Evolutionary conservation across 306 rosid genomes (phyloP).

Genomic region (Malus orientalis): DNA sequence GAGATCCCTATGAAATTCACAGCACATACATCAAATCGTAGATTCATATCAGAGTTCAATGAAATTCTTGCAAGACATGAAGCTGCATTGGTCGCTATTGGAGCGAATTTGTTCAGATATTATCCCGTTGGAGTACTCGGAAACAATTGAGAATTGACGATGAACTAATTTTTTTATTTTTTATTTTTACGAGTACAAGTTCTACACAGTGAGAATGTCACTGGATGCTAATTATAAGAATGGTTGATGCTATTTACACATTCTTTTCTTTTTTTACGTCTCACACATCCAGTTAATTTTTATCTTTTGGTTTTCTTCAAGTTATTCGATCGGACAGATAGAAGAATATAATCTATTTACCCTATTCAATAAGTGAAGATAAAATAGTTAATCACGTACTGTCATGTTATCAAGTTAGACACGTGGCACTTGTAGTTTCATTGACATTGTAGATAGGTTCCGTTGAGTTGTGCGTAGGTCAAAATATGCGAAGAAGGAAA

Average conservation of each 20-base stretch:
- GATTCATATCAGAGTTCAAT: background rate
- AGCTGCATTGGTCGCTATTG: background rate
- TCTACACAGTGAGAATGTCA: too few species aligned
- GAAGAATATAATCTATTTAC: too few species aligned
- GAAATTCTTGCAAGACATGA: background rate
- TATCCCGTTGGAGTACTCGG: background rate
- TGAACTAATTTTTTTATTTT: background rate
- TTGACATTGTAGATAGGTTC: too few species aligned
- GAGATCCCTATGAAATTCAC: background rate
- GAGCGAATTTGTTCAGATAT: background rate
- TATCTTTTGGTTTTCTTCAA: too few species aligned
- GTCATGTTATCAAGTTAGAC: too few species aligned
- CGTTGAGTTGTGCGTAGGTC: background rate
- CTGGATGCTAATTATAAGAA: too few species aligned
- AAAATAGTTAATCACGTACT: too few species aligned
- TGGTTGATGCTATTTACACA: too few species aligned
- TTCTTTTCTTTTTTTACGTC: too few species aligned
- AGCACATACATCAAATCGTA: background rate
- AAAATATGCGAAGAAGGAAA: background rate
- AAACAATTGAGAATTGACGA: background rate
- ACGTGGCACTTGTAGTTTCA: too few species aligned
- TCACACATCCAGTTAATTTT: fast-evolving
- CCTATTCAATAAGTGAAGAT: too few species aligned
- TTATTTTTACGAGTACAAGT: background rate
- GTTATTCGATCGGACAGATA: too few species aligned